Evolutionary conservation across 768 basidiomycete genomes (phyloP).

Genomic region (Trametes punicea): DNA sequence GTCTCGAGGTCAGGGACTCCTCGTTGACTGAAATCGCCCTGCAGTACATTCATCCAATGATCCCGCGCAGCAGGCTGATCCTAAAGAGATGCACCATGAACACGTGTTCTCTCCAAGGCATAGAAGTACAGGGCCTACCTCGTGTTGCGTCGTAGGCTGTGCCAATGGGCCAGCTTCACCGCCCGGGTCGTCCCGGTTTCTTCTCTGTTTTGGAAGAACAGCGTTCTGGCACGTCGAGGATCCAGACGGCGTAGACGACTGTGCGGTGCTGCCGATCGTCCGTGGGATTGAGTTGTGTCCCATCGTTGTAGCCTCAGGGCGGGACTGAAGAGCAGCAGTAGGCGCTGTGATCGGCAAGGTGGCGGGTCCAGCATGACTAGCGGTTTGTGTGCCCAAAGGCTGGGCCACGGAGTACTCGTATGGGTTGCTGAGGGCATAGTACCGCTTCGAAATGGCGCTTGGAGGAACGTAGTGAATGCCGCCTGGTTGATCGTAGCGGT

Average conservation of each 20-base stretch:
- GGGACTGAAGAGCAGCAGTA: neutral
- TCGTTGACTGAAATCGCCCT: no score
- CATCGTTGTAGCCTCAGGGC: no score
- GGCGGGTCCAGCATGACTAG: neutral
- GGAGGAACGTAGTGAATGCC: conserved; percentile 10
- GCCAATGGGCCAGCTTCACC: conserved; percentile 15
- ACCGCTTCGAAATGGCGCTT: conserved; percentile 7
- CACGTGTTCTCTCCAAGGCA: conserved; percentile 15
- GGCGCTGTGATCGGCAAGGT: neutral
- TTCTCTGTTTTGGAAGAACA: conserved; percentile 22
- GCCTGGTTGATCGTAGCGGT: neutral
- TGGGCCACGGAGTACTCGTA: neutral
- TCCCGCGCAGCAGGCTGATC: neutral
- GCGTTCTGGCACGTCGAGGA: conserved; percentile 1
- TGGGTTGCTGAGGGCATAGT: conserved; percentile 13
- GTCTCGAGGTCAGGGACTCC: no score
- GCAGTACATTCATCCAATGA: no score
- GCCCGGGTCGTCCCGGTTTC: conserved; percentile 23
- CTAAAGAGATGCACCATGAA: neutral
- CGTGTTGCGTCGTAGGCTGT: conserved; percentile 10
- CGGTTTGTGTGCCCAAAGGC: neutral
- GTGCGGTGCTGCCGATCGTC: neutral
- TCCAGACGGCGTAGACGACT: neutral
- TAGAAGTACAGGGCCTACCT: conserved; percentile 18
- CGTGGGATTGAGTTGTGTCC: no score